Evolutionary conservation across 805 yeast species (phyloP), one percentile per base, ranked within the genome.

Genomic region (Candida argentea): DNA sequence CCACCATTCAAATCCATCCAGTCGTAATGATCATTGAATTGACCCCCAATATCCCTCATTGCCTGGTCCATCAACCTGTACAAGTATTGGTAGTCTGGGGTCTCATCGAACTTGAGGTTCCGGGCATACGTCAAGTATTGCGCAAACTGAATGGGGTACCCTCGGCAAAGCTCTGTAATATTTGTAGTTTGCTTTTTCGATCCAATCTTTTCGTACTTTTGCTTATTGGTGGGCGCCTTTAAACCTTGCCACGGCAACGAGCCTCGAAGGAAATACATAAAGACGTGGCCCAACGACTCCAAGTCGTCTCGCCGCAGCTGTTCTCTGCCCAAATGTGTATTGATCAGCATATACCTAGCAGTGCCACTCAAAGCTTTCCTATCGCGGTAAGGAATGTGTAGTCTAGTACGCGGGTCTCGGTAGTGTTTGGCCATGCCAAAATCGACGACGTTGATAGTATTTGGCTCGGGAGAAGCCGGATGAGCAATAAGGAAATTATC

Each of bases 341-440:
- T 91, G 40, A 91, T 87, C 17, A 94, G 80, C 96, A 91, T 91
- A 61, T 91, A 91, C 46, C 98, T 69, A n/a, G 97, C 98, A 3
- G 98, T 91, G 27, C 98, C 98, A 53, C 94, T 81, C 39, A 91
- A 64, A 4, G 95, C 84, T 58, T 91, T 91, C 55, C 87, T 84
- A 55, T 91, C 98, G 45, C 97, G 70, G 57, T 87, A 91, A 18
- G 98, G 97, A 40, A 91, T 91, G 56, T 91, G 98, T 48, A 79
- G 81, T 48, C 85, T 85, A 8, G 97, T 80, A 55, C 84, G 81
- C 30, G 97, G 96, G 60, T 91, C 98, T 50, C 97, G 75, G 58
- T 87, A 91, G 49, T 84, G 93, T 57, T 91, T 91, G 17, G 97
- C 97, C 97, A 91, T 91, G 38, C 98, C 98, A 52, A 91, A 91